Base-by-base conservation (phyloP, 2,329 filamentous ascomycete genomes). In the Eurotiales sp. region DNA sequence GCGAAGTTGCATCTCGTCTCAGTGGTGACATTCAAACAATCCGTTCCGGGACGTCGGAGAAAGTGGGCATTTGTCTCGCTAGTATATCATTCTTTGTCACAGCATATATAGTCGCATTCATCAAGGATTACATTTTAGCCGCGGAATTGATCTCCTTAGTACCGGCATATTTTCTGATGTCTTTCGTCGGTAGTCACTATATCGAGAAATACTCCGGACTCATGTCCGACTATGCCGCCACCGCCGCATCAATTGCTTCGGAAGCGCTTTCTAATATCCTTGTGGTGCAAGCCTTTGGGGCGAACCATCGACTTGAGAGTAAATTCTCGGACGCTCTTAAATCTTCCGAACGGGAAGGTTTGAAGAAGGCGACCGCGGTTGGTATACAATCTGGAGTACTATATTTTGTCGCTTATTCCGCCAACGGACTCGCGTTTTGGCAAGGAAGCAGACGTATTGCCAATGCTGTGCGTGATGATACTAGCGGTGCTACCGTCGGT, bases 1-100 rank as follows among this genome's bases (percentile, higher is more conserved):
- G 83, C 14, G 81, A 86, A 63, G 78, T 87, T 11, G 77, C 81
- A 1, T 80, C 81, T 8, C 75, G 84, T 15, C 76, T 88, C 39
- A 83, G 83, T 60, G 75, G 76, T 49, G 84, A 88, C 59, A 84
- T 87, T 29, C 79, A 84, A 53, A 78, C 80, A 1, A 81, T 88
- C 46, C 84, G 85, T 59, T 77, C 79, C 0, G 85, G 85, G 12
- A 86, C 84, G 0, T 84, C 81, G 1, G 85, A 88, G 65, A 88
- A 88, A 64, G 84, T 86, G 14, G 84, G 84, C 46, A 79, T 86
- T 29, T 78, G 80, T 56, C 73, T 88, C 4, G 76, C 78, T 21
- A 83, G 78, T 46, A 65, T 80, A 8, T 81, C 82, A 2, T 88
- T 86, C 64, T 87, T 87, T 61, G 62, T 86, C 48, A 82, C 85